phyloP scores from a whole-genome alignment of 23 red algal species.

The Gracilaria caudata region DNA sequence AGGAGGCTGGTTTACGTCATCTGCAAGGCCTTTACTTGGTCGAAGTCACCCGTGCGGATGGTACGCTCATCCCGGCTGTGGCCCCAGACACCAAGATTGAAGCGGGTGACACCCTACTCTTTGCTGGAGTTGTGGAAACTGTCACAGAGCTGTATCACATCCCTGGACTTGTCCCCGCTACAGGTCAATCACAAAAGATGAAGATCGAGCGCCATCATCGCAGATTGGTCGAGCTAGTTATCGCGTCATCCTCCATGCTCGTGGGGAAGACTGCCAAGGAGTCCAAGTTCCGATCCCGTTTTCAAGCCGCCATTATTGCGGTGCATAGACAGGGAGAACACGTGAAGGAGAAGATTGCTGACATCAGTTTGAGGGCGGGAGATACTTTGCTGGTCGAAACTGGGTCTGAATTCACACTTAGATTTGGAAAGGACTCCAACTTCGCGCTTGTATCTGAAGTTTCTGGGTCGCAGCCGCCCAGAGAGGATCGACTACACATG shows the following conservation, averaged over 20 bases:
- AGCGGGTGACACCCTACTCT: slow-evolving; percentile 79
- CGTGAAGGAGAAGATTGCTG: slow-evolving; percentile 87
- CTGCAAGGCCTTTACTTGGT: slow-evolving; percentile 88
- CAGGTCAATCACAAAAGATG: slow-evolving; percentile 84
- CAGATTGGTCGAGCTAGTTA: slow-evolving; percentile 85
- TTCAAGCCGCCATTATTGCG: slow-evolving; percentile 87
- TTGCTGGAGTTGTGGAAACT: slow-evolving; percentile 92
- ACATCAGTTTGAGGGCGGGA: slow-evolving; percentile 74
- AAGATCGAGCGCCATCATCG: slow-evolving; percentile 81
- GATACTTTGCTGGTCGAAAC: slow-evolving; percentile 90
- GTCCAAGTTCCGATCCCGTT: slow-evolving; percentile 82
- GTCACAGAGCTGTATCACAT: slow-evolving; percentile 94
- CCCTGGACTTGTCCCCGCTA: slow-evolving; percentile 85
- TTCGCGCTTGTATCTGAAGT: slow-evolving; percentile 91
- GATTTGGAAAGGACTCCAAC: slow-evolving; percentile 81
- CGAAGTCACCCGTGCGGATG: slow-evolving; percentile 82
- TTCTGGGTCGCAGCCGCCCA: slow-evolving; percentile 72
- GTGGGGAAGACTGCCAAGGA: slow-evolving; percentile 80
- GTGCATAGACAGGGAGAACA: slow-evolving; percentile 89
- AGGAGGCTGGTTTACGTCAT: slow-evolving; percentile 85
- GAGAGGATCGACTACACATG: slow-evolving; percentile 88
- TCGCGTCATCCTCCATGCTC: slow-evolving; percentile 75
- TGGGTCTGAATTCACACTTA: slow-evolving; percentile 69
- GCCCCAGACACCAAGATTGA: slow-evolving; percentile 81
- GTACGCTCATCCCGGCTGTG: slow-evolving; percentile 76